A percentile compares a stretch with the other conserved stretches of the same genome.
Evolutionary conservation across 78 protist species (phyloP).

Genomic region (Tieghemostelium lacteum): DNA sequence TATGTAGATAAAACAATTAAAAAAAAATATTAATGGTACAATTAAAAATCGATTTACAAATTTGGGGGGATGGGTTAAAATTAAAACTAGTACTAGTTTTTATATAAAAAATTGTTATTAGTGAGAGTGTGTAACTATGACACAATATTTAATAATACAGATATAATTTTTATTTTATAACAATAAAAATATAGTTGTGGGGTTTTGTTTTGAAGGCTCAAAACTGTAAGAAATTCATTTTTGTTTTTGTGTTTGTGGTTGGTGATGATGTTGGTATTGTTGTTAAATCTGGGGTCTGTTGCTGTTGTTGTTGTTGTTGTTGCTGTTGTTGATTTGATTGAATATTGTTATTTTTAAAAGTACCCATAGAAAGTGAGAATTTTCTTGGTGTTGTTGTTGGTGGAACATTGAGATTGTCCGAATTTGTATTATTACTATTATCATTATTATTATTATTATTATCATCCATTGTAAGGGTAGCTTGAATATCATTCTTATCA

Average conservation of each 20-base stretch:
- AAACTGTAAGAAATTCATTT: no score
- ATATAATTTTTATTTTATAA: slow-evolving; percentile 2
- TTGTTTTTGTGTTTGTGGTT: not conserved
- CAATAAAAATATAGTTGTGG: slow-evolving; percentile 14
- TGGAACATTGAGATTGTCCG: not conserved
- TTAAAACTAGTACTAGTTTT: not conserved
- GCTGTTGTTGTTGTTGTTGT: not conserved
- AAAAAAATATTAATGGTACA: no score
- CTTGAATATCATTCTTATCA: no score
- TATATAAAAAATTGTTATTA: not conserved
- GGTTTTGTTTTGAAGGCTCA: not conserved
- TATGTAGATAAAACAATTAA: no score
- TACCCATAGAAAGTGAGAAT: slow-evolving; percentile 44
- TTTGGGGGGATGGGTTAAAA: no score
- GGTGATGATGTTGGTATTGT: not conserved
- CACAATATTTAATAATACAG: no score
- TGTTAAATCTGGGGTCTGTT: no score
- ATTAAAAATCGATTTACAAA: no score
- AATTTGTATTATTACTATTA: not conserved
- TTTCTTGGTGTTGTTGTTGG: slow-evolving; percentile 18
- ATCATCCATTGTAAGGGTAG: no score
- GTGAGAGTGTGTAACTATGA: not conserved
- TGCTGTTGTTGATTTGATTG: not conserved
- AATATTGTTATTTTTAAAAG: slow-evolving; percentile 17
- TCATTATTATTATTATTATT: no score